These are phyloP conservation scores for Entomortierella beljakovae DNA, from an alignment of 192 early-diverging fungal genomes.

Conservation along the genomic window DNA sequence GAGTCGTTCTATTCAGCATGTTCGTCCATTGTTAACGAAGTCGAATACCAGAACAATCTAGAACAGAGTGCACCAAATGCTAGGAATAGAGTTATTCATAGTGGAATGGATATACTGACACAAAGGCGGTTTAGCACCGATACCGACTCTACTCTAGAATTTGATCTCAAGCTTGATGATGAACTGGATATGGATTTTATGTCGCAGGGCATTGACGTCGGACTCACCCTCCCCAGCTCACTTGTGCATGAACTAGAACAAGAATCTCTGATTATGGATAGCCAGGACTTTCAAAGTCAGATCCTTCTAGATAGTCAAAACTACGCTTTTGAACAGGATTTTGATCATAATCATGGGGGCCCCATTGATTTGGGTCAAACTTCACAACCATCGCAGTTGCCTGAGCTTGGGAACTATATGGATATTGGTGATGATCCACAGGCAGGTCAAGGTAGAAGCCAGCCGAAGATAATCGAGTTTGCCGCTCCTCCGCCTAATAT, in stretches of 20 bases:
- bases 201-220: neutral
- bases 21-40: constrained; percentile 8
- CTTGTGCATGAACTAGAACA: constrained; percentile 1
- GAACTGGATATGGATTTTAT: neutral
- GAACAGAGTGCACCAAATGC: neutral
- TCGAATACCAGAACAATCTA: neutral
- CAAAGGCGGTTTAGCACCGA: neutral
- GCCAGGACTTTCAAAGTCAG: constrained; percentile 7
- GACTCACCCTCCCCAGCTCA: constrained; percentile 13
- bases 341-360: constrained; percentile 7
- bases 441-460: too few species aligned
- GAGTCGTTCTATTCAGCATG: constrained; percentile 30
- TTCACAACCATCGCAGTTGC: neutral
- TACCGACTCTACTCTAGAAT: neutral
- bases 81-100: neutral
- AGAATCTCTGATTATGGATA: neutral
- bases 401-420: neutral
- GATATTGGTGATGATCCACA: neutral
- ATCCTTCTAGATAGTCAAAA: constrained; percentile 15
- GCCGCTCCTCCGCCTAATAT: too few species aligned
- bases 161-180: neutral
- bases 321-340: constrained; percentile 19
- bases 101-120: neutral
- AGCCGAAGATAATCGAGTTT: too few species aligned
- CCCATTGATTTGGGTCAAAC: constrained; percentile 3